Evolutionary conservation across 2,329 filamentous ascomycete species (phyloP).

Genomic region (Colletotrichum tabaci): DNA sequence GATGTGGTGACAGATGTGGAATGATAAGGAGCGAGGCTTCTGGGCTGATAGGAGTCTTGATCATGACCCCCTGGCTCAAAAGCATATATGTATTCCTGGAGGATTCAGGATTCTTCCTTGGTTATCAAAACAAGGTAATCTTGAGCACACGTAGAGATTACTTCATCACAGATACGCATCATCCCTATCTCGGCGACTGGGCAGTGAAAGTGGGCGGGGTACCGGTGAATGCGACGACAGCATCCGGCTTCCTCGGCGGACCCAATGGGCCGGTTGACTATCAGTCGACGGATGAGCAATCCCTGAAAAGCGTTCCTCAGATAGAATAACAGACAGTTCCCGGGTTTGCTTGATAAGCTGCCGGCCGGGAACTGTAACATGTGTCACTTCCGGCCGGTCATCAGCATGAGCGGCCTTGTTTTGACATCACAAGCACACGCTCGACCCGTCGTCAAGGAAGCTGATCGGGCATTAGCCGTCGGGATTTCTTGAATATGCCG

Average conservation of each 20-base stretch:
- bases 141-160: not conserved
- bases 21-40: too few relatives aligned
- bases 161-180: slow-evolving; percentile 1
- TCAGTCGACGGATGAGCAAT: not conserved
- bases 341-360: slow-evolving; percentile 6
- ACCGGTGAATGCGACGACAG: not conserved
- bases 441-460: not conserved
- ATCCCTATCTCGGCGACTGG: slow-evolving; percentile 21
- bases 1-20: not conserved
- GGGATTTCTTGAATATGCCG: not conserved
- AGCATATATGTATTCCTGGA: slow-evolving; percentile 7
- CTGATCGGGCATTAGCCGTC: not conserved
- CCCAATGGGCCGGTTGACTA: slow-evolving; percentile 17
- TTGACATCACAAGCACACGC: not conserved
- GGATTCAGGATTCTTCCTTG: too few relatives aligned
- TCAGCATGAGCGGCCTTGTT: too few relatives aligned
- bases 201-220: slow-evolving; percentile 18
- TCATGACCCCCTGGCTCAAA: not conserved
- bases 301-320: not conserved
- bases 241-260: slow-evolving; percentile 15
- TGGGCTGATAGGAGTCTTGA: not conserved
- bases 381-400: not conserved
- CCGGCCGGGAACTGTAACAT: not conserved
- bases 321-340: not conserved
- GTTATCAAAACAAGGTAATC: too few relatives aligned